phyloP scores from a whole-genome alignment of 2,329 filamentous ascomycete species.

The Fusarium camptoceras region DNA sequence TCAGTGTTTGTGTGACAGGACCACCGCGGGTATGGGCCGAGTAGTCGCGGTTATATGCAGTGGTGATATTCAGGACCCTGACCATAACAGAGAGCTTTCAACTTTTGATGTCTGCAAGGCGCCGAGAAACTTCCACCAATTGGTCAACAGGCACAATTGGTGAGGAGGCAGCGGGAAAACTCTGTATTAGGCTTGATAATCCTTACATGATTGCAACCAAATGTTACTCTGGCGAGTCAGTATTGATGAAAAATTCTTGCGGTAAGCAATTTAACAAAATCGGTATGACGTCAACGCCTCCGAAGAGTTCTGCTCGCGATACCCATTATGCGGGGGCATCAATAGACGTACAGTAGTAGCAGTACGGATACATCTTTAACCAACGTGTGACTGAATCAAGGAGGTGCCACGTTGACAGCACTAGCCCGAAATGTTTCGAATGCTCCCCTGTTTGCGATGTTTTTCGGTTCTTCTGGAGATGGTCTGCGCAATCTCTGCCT shows the following conservation, averaged over 20 bases:
- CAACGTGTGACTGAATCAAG: slow-evolving; percentile 27
- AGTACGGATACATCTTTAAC: slow-evolving; percentile 28
- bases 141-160: background rate
- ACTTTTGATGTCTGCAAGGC: slow-evolving; percentile 4
- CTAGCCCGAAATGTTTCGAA: slow-evolving; percentile 26
- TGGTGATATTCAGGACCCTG: slow-evolving; percentile 26
- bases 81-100: slow-evolving; percentile 9
- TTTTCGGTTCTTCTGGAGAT: slow-evolving; percentile 20
- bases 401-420: slow-evolving; percentile 43
- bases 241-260: background rate
- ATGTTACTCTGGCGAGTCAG: background rate
- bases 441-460: slow-evolving; percentile 9
- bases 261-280: background rate
- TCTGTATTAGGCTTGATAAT: background rate
- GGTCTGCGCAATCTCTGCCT: slow-evolving; percentile 13
- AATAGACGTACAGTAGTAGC: slow-evolving; percentile 25
- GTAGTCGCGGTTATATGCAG: slow-evolving; percentile 23
- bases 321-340: slow-evolving; percentile 24
- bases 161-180: slow-evolving; percentile 1
- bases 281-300: slow-evolving; percentile 44
- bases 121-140: slow-evolving; percentile 36
- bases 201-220: background rate
- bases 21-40: slow-evolving; percentile 24
- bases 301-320: slow-evolving; percentile 30
- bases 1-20: slow-evolving; percentile 17